A percentile compares a stretch with the other conserved stretches of the same genome.
phyloP scores from a whole-genome alignment of 495 filamentous ascomycete genomes.

The Oleoguttula mirabilis region DNA sequence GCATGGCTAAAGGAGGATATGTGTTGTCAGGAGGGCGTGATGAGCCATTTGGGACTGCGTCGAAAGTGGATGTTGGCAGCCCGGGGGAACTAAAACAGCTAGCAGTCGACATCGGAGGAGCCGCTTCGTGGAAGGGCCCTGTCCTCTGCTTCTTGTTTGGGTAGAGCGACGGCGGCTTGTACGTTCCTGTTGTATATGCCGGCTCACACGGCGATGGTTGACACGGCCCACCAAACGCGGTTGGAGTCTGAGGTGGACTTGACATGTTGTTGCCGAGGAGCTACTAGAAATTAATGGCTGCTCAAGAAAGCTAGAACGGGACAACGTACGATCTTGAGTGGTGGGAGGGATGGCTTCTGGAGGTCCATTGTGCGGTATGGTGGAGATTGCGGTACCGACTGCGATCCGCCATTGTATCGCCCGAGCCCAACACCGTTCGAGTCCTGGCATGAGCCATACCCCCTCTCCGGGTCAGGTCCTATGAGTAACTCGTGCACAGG shows the following conservation, averaged over 20 bases:
- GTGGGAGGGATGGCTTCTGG: constrained; percentile 12
- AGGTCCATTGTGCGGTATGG: constrained; percentile 6
- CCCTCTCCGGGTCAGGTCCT: background rate
- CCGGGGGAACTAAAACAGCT: background rate
- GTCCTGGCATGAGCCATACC: too few relatives aligned
- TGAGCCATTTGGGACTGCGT: too few relatives aligned
- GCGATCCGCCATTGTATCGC: background rate
- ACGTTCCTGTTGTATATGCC: constrained; percentile 3
- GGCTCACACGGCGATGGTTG: constrained; percentile 15
- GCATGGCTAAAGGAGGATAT: too few relatives aligned
- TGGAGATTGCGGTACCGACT: constrained; percentile 9
- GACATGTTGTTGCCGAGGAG: constrained; percentile 9
- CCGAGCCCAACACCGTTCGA: too few relatives aligned
- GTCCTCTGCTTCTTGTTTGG: constrained; percentile 16
- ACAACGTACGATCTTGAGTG: constrained; percentile 14
- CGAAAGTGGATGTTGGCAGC: background rate
- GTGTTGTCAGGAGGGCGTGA: too few relatives aligned
- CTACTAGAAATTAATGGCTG: constrained; percentile 1
- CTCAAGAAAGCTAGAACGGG: background rate
- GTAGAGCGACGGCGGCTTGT: constrained; percentile 16
- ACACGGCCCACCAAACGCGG: background rate
- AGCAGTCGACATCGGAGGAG: background rate
- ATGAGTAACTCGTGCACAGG: background rate
- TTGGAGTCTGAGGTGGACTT: constrained; percentile 17
- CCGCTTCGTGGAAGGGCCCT: background rate